These are phyloP conservation scores for Plenodomus lindquistii DNA, from an alignment of 2,329 filamentous ascomycete species.

Conservation along the genomic window DNA sequence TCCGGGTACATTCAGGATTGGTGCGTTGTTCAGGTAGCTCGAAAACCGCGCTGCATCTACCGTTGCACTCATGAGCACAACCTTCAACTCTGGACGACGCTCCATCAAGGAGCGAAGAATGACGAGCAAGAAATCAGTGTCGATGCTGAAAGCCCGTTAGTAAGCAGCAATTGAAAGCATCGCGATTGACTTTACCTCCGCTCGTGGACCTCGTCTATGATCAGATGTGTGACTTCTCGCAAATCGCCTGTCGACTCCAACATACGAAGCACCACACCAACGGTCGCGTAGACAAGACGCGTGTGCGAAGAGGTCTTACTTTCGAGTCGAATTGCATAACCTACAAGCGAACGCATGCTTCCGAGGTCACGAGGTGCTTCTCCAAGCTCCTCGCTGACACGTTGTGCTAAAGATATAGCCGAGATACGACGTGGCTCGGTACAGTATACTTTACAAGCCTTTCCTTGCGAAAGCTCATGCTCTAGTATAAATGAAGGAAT, in stretches of 20 bases:
- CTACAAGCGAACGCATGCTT: constrained; percentile 80
- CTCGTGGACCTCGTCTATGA: constrained; percentile 98
- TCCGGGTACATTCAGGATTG: constrained; percentile 87
- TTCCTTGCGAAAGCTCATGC: constrained; percentile 79
- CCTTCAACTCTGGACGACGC: constrained; percentile 79
- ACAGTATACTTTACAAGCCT: constrained; percentile 88
- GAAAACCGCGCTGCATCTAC: constrained; percentile 93
- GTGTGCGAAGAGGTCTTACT: constrained; percentile 82
- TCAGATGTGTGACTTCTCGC: constrained; percentile 85
- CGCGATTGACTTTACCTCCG: constrained; percentile 53
- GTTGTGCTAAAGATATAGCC: constrained; percentile 87
- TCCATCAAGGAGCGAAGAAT: constrained; percentile 82
- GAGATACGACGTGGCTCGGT: constrained; percentile 96
- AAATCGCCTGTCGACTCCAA: constrained; percentile 86
- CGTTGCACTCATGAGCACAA: constrained; percentile 96
- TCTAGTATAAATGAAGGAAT: constrained; percentile 94
- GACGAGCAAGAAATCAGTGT: constrained; percentile 94
- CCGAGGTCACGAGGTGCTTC: constrained; percentile 82
- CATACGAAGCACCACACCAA: constrained; percentile 96
- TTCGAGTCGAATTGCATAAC: constrained; percentile 92
- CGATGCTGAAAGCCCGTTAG: constrained; percentile 62
- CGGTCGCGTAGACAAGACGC: constrained; percentile 83
- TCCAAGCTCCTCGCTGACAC: constrained; percentile 93
- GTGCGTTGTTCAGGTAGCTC: constrained; percentile 80
- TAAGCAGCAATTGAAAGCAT: not conserved